phyloP scores from a whole-genome alignment of 2,329 filamentous ascomycete genomes.

The Fusarium coffeatum region DNA sequence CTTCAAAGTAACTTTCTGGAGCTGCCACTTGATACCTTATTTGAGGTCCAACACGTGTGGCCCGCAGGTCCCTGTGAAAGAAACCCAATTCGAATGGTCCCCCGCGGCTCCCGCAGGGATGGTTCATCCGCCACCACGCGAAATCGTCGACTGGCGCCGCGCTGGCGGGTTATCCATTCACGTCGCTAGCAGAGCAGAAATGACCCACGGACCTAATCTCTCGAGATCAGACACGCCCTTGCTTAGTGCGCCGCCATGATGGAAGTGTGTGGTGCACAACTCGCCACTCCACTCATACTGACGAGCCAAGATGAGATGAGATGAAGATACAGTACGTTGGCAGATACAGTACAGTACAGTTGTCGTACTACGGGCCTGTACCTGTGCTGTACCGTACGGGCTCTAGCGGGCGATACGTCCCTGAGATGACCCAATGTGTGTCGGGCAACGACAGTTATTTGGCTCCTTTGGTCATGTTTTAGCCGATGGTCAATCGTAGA shows the following conservation, averaged over 20 bases:
- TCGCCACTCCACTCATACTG: slow-evolving; percentile 27
- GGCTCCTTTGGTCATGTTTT: slow-evolving; percentile 16
- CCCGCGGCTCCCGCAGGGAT: slow-evolving; percentile 37
- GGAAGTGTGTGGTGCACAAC: slow-evolving; percentile 17
- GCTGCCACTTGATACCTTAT: background rate
- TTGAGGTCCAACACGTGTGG: slow-evolving; percentile 10
- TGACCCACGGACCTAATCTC: slow-evolving; percentile 46
- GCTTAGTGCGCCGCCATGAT: slow-evolving; percentile 44
- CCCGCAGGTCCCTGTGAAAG: slow-evolving; percentile 13
- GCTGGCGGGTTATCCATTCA: slow-evolving; percentile 40
- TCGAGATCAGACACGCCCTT: slow-evolving; percentile 46
- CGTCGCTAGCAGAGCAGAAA: slow-evolving; percentile 28
- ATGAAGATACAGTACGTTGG: slow-evolving; percentile 27
- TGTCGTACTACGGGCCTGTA: background rate
- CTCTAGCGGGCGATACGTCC: slow-evolving; percentile 4
- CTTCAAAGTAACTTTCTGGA: slow-evolving; percentile 16
- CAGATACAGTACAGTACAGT: slow-evolving; percentile 11
- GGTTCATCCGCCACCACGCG: slow-evolving; percentile 44
- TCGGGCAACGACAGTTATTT: slow-evolving; percentile 4
- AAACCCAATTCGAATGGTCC: slow-evolving; percentile 28
- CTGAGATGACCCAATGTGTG: slow-evolving; percentile 8
- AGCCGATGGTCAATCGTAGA: slow-evolving; percentile 22
- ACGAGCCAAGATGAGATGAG: slow-evolving; percentile 29
- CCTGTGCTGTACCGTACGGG: background rate
- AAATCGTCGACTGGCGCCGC: slow-evolving; percentile 41